phyloP scores from a whole-genome alignment of 768 basidiomycete genomes.

The Psilocybe tampanensis region DNA sequence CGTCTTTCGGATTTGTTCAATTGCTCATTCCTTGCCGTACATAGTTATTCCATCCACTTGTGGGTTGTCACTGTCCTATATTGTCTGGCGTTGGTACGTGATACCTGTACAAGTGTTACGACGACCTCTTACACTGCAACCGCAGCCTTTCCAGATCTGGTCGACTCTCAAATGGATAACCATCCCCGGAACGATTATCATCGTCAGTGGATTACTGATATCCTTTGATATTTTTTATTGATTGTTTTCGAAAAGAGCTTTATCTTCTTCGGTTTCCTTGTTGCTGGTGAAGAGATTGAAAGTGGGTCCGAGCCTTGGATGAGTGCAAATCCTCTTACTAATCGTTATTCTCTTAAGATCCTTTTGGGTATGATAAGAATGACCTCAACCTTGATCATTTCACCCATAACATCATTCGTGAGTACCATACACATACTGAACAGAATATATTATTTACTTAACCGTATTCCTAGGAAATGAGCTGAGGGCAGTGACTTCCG shows the following conservation, averaged over 20 bases:
- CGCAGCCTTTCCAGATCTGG: slow-evolving; percentile 69
- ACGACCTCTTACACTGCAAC: not conserved
- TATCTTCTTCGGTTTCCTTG: slow-evolving; percentile 74
- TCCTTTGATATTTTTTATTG: not conserved
- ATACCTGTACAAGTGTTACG: not conserved
- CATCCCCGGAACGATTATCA: slow-evolving; percentile 60
- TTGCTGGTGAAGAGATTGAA: slow-evolving; percentile 77
- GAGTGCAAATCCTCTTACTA: not conserved
- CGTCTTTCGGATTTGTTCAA: not conserved
- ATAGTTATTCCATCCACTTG: slow-evolving; percentile 67
- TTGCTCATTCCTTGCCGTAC: not conserved
- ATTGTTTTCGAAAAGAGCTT: slow-evolving; percentile 45
- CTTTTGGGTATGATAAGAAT: slow-evolving; percentile 71
- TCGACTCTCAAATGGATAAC: slow-evolving; percentile 57
- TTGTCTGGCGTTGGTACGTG: slow-evolving; percentile 58
- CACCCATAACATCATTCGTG: slow-evolving; percentile 68
- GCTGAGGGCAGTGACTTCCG: slow-evolving; percentile 62
- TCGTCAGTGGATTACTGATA: slow-evolving; percentile 35
- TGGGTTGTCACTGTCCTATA: slow-evolving; percentile 71
- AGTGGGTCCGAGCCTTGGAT: slow-evolving; percentile 43
- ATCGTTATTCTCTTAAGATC: slow-evolving; percentile 32
- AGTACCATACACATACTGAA: slow-evolving; percentile 20
- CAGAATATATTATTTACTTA: not conserved
- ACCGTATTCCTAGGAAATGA: slow-evolving; percentile 44
- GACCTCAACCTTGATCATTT: slow-evolving; percentile 76